These are phyloP conservation scores for Gaeumannomyces tritici DNA, from an alignment of 2,329 filamentous ascomycete species.

Conservation along the genomic window DNA sequence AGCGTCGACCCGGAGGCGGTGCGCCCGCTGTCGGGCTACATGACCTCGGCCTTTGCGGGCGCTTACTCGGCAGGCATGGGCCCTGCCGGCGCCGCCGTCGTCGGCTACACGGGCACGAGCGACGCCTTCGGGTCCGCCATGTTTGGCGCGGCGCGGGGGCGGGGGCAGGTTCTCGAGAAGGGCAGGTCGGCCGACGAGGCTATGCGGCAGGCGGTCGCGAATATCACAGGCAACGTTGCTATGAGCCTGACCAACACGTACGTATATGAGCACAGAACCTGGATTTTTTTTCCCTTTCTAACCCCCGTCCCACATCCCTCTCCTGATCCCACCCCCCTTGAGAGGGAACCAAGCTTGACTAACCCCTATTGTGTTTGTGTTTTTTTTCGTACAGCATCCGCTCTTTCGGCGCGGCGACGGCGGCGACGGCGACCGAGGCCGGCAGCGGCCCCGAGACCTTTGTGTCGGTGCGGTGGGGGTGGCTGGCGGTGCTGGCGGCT, in stretches of 20 bases:
- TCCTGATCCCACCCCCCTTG: neutral
- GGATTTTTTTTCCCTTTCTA: neutral
- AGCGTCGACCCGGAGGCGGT: conserved; percentile 10
- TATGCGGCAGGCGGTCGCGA: conserved; percentile 9
- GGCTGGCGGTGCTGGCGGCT: conserved; percentile 14
- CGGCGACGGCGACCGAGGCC: conserved; percentile 5
- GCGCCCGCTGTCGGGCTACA: conserved; percentile 8
- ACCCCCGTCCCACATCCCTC: neutral
- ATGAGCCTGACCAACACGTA: conserved; percentile 6
- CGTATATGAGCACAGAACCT: conserved; percentile 5
- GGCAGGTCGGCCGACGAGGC: conserved; percentile 4
- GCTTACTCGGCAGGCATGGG: conserved; percentile 11
- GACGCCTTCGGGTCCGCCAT: conserved; percentile 12
- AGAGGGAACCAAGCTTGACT: neutral
- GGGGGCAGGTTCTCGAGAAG: no score
- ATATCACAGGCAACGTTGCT: conserved; percentile 15
- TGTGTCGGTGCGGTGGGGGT: conserved; percentile 15
- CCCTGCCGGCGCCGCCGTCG: neutral
- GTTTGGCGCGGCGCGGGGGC: conserved; percentile 1
- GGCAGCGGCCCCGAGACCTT: conserved; percentile 10
- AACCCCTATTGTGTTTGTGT: neutral
- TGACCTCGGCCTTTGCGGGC: conserved; percentile 11
- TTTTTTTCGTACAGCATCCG: conserved; percentile 1
- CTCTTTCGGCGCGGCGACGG: conserved; percentile 7
- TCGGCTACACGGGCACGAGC: conserved; percentile 8